These are phyloP conservation scores for Mucor piriformis DNA, from an alignment of 371 early-diverging fungal genomes.

Conservation along the genomic window DNA sequence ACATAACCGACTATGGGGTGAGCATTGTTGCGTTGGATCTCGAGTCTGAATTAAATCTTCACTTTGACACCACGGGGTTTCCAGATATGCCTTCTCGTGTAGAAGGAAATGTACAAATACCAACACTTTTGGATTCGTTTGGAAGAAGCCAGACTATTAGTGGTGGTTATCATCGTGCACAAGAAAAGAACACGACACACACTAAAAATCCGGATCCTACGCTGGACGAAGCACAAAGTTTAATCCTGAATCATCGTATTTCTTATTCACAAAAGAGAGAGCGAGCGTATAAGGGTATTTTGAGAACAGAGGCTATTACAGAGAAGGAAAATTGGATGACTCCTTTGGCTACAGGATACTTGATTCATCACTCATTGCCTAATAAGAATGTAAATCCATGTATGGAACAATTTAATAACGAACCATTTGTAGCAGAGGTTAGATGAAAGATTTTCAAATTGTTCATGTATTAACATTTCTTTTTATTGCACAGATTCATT, in stretches of 20 bases:
- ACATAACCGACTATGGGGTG: constrained; percentile 12
- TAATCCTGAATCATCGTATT: constrained; percentile 47
- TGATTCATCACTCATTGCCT: constrained; percentile 34
- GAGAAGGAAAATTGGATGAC: constrained; percentile 35
- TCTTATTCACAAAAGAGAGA: constrained; percentile 38
- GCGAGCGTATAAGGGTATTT: constrained; percentile 22
- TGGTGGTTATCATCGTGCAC: background rate
- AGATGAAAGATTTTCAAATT: background rate
- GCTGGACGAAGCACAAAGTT: constrained; percentile 31
- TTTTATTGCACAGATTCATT: constrained; percentile 13
- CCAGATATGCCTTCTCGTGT: constrained; percentile 12
- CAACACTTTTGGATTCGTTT: constrained; percentile 2
- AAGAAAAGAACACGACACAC: background rate
- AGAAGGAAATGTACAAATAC: constrained; percentile 9
- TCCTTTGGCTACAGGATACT: constrained; percentile 49
- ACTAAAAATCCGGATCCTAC: too few relatives aligned
- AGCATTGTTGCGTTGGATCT: constrained; percentile 42
- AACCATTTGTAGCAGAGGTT: constrained; percentile 38
- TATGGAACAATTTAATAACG: constrained; percentile 31
- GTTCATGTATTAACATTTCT: background rate
- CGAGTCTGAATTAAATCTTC: constrained; percentile 43
- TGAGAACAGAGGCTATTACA: constrained; percentile 14
- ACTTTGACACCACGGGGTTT: constrained; percentile 10
- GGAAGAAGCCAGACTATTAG: background rate
- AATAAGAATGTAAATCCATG: constrained; percentile 33